Base-by-base conservation (phyloP, 345 rosid genomes). In the Citrus unshiu region DNA sequence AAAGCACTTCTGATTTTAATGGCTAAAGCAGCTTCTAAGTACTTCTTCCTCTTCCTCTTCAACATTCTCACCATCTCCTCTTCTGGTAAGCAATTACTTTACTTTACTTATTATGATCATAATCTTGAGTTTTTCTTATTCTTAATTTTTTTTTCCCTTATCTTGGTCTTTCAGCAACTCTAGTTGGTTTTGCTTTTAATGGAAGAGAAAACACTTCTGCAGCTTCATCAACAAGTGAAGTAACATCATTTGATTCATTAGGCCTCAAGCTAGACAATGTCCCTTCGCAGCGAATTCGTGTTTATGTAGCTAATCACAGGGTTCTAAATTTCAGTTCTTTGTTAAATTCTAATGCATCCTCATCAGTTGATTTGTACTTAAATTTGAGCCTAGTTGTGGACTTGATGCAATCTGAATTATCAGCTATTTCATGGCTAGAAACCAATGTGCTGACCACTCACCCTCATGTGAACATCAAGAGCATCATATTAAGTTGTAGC, bases 11-110 rank as follows among this genome's bases (percentile, higher is more conserved):
- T 13, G 73, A 13, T 72, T 68, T 67, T 79, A 80, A 90, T 92
- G 97, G 91, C 86, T 76, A 43, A 65, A 81, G 75, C 67, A 56
- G 79, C 84, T 78, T 77, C 85, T 25, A 73, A 22, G 40, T 78
- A 37, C 73, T 70, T 83, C 84, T 72, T 79, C 81, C 73, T 87
- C 54, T 80, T 85, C 81, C 76, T 84, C 83, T 51, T 88, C 79
- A 84, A 84, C 74, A 87, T 84, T 74, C 82, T 84, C 78, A 63
- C 83, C 46, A 8, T 74, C 51, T 89, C 83, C 74, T 82, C 80
- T 24, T 82, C 90, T 70, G 87, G 85, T 87, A 68, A 80, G 84
- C 79, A 32, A 21, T 7, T 37, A 2, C 49, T 9, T 21, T 35
- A 29, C 43, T 68, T 19, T 27, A 3, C 57, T 51, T 56, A 30